phyloP scores from a whole-genome alignment of 2,329 filamentous ascomycete species.

The Paraphaeosphaeria minitans region DNA sequence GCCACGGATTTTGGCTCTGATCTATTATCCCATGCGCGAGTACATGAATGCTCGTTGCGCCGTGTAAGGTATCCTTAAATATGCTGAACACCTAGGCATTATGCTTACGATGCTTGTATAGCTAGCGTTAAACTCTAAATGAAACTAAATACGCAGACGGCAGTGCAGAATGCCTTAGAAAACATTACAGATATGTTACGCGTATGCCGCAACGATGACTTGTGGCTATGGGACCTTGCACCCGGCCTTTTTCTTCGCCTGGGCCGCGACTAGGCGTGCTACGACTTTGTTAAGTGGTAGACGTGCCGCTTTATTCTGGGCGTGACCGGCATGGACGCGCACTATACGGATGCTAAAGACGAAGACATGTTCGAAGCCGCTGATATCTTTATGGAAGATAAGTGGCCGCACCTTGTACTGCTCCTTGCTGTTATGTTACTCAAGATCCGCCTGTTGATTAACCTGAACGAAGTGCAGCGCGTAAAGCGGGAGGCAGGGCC shows the following conservation, averaged over 20 bases:
- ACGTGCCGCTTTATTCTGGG: conserved; percentile 21
- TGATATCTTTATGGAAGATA: conserved; percentile 19
- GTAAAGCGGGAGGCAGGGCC: neutral
- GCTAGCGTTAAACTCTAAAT: neutral
- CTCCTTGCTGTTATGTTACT: conserved; percentile 35
- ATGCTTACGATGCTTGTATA: neutral
- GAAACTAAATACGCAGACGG: neutral
- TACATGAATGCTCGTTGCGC: neutral
- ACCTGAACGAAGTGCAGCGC: conserved; percentile 13
- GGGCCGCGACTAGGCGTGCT: conserved; percentile 57
- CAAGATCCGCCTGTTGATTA: conserved; percentile 45
- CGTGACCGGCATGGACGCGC: conserved; percentile 45
- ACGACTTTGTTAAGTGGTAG: conserved; percentile 57
- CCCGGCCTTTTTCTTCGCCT: conserved; percentile 55
- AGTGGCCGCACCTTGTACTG: conserved; percentile 14
- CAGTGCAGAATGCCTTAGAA: neutral
- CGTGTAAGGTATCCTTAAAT: neutral
- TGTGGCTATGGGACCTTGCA: conserved; percentile 48
- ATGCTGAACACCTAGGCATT: neutral
- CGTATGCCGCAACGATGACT: conserved; percentile 38
- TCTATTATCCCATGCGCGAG: neutral
- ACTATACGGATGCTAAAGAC: conserved; percentile 46
- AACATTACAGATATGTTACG: conserved; percentile 49
- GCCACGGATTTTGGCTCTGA: neutral
- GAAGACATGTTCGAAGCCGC: conserved; percentile 51